phyloP scores from a whole-genome alignment of 2,329 filamentous ascomycete genomes.

The Xylaria sp. region DNA sequence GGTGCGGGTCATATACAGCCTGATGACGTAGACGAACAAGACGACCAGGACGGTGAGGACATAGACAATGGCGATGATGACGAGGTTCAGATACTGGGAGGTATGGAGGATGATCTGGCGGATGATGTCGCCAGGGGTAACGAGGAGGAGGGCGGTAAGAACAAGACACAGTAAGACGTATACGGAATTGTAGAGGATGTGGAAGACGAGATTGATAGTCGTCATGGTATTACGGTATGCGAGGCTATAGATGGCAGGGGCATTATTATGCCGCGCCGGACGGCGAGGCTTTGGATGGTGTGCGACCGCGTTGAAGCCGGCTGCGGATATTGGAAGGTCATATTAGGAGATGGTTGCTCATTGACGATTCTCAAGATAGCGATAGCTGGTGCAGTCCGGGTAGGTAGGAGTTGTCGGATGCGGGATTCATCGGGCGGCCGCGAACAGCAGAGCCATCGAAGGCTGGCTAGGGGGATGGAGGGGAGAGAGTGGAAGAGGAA shows the following conservation, averaged over 20 bases:
- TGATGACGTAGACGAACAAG: slow-evolving; percentile 74
- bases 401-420: slow-evolving; percentile 3
- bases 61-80: slow-evolving; percentile 78
- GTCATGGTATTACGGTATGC: slow-evolving; percentile 40
- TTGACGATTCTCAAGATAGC: slow-evolving; percentile 14
- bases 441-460: background rate
- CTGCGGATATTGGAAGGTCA: slow-evolving; percentile 19
- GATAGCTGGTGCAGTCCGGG: slow-evolving; percentile 12
- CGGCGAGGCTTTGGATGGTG: slow-evolving; percentile 17
- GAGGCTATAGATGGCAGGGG: slow-evolving; percentile 10
- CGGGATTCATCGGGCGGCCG: slow-evolving; percentile 7
- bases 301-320: slow-evolving; percentile 23
- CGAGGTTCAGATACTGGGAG: slow-evolving; percentile 74
- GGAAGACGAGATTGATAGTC: slow-evolving; percentile 62
- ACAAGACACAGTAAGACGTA: slow-evolving; percentile 78
- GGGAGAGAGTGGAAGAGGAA: slow-evolving; percentile 5
- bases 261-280: slow-evolving; percentile 18
- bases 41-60: slow-evolving; percentile 71
- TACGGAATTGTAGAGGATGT: slow-evolving; percentile 77
- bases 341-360: slow-evolving; percentile 28
- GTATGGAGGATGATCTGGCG: slow-evolving; percentile 69
- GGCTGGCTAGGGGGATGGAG: slow-evolving; percentile 3
- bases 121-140: slow-evolving; percentile 81
- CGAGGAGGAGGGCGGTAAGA: slow-evolving; percentile 71
- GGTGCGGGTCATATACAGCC: slow-evolving; percentile 85